phyloP scores from a whole-genome alignment of 2,329 filamentous ascomycete genomes.

The Aspergillus viridinutans region DNA sequence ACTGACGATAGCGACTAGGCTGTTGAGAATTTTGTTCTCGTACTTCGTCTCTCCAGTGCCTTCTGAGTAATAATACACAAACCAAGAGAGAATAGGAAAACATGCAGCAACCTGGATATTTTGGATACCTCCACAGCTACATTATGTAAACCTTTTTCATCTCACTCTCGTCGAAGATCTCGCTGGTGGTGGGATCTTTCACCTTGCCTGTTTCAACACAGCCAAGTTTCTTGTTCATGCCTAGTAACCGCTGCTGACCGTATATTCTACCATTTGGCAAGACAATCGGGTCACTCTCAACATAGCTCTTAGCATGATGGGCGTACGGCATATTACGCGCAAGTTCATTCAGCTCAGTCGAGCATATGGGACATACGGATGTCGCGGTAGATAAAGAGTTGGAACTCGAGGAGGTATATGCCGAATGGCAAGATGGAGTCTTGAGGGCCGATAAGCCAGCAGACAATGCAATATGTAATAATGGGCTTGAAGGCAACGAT shows the following conservation, averaged over 20 bases:
- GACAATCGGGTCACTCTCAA: slow-evolving; percentile 81
- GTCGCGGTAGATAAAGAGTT: slow-evolving; percentile 57
- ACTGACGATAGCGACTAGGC: slow-evolving; percentile 30
- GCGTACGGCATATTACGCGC: slow-evolving; percentile 88
- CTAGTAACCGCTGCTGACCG: slow-evolving; percentile 66
- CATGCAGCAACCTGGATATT: background rate
- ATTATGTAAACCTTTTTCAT: slow-evolving; percentile 91
- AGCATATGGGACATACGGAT: slow-evolving; percentile 91
- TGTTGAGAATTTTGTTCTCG: background rate
- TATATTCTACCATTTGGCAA: slow-evolving; percentile 86
- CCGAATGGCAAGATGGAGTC: slow-evolving; percentile 84
- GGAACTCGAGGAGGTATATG: slow-evolving; percentile 53
- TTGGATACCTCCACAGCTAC: slow-evolving; percentile 35
- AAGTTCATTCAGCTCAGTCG: slow-evolving; percentile 87
- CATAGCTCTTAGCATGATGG: slow-evolving; percentile 88
- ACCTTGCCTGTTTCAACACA: slow-evolving; percentile 59
- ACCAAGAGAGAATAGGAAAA: background rate
- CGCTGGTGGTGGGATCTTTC: slow-evolving; percentile 73
- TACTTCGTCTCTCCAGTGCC: background rate
- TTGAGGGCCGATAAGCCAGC: slow-evolving; percentile 93
- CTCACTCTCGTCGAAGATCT: slow-evolving; percentile 58
- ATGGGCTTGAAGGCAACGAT: slow-evolving; percentile 72
- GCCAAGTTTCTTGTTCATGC: slow-evolving; percentile 75
- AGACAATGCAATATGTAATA: slow-evolving; percentile 85
- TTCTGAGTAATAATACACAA: background rate